Base-by-base conservation (phyloP, 2,329 filamentous ascomycete species). In the Calonectria hawksworthii region DNA sequence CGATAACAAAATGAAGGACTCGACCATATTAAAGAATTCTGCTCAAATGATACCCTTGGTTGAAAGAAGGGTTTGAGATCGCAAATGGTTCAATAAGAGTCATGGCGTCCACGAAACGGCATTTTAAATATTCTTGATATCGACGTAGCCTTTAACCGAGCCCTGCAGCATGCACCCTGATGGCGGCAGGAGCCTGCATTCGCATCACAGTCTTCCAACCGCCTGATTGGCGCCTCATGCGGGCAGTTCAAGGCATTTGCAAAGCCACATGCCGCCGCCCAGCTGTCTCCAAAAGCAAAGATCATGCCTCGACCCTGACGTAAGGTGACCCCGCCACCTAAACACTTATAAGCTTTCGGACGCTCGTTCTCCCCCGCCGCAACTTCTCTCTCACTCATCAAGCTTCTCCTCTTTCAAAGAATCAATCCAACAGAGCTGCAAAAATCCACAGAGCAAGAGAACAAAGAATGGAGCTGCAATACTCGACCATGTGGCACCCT, bases 141-240 rank as follows among this genome's bases (percentile, higher is more conserved):
- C 32, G 23, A 56, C n/a, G 50, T 51, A 38, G 51, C 32, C 28
- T 26, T 30, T 6, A 28, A 50, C 41, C 41, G 30, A 47, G 13
- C 56, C 41, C 32, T 72, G 44, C 66, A 59, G 38, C 68, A 66
- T 63, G 54, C 67, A 78, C 76, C 76, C 51, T 74, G 75, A 75
- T 75, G 73, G 76, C 69, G 50, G 68, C 71, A 74, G 54, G 36
- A 70, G 50, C 47, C 50, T 50, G 56, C 64, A 65, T 72, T 72
- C 72, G 34, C 70, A 50, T 36, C 36, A 52, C 73, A n/a, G 52
- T 26, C 72, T 54, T 64, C 54, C 54, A 73, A 75, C 80, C 72
- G 70, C 72, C 78, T 79, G 79, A 80, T 75, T 70, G 72, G 64
- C 61, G 26, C 71, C 38, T 52, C 69, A 21, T 67, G 66, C 71